Conservation (phyloP, 495 filamentous ascomycete species). For the Lepraria neglecta region DNA sequence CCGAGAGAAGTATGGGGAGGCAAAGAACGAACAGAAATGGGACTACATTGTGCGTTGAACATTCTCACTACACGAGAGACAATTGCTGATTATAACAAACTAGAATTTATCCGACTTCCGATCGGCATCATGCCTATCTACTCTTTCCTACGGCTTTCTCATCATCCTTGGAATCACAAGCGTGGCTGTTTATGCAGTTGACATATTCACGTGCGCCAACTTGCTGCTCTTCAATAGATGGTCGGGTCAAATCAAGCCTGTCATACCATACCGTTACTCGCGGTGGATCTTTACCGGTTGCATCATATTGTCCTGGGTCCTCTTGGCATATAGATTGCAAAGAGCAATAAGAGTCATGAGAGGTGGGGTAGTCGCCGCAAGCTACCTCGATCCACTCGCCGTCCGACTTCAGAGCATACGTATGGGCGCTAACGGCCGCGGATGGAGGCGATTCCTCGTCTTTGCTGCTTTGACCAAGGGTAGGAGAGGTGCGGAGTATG, state of each 20-base stretch:
- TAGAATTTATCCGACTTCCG: slow-evolving; percentile 90
- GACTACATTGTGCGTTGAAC: slow-evolving; percentile 74
- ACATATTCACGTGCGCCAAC: slow-evolving; percentile 88
- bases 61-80: not conserved
- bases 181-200: slow-evolving; percentile 77
- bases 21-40: slow-evolving; percentile 82
- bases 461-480: slow-evolving; percentile 88
- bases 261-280: slow-evolving; percentile 60
- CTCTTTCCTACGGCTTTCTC: slow-evolving; percentile 78
- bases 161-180: slow-evolving; percentile 73
- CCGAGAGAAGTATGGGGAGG: slow-evolving; percentile 58
- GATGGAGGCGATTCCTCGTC: slow-evolving; percentile 84
- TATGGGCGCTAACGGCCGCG: slow-evolving; percentile 52
- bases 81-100: slow-evolving; percentile 20
- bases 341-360: slow-evolving; percentile 72
- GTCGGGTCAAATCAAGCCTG: slow-evolving; percentile 60
- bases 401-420: slow-evolving; percentile 75
- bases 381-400: slow-evolving; percentile 81
- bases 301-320: slow-evolving; percentile 78
- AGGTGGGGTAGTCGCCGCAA: slow-evolving; percentile 78
- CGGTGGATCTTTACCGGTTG: slow-evolving; percentile 89
- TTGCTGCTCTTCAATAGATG: slow-evolving; percentile 73
- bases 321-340: slow-evolving; percentile 69
- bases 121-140: slow-evolving; percentile 63
- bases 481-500: slow-evolving; percentile 83